Evolutionary conservation across 345 rosid genomes (phyloP).

Genomic region (Erucastrum elatum): DNA sequence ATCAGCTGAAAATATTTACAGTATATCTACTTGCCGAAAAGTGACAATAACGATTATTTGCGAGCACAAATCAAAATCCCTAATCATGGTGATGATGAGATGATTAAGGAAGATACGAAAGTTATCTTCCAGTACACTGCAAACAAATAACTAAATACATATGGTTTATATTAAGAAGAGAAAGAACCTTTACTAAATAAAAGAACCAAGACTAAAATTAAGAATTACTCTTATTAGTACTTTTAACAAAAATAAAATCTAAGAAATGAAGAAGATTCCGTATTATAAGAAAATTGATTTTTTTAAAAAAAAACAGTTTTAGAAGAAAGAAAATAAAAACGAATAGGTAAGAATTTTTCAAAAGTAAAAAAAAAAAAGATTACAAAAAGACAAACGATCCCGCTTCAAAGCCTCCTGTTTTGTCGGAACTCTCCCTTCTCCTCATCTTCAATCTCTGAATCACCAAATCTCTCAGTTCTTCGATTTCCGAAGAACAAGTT

Average conservation of each 20-base stretch:
- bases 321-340: not conserved
- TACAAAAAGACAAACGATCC: constrained; percentile 37
- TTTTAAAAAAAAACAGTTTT: too few relatives aligned
- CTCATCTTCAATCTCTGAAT: constrained; percentile 1
- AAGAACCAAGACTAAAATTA: constrained; percentile 25
- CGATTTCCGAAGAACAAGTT: constrained; percentile 3
- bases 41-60: not conserved
- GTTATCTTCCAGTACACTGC: too few relatives aligned
- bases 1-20: not conserved
- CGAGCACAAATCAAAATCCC: not conserved
- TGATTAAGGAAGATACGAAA: not conserved
- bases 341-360: constrained; percentile 4
- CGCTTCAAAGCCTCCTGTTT: constrained; percentile 54
- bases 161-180: not conserved
- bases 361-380: not conserved
- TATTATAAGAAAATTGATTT: too few relatives aligned
- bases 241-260: not conserved
- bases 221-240: constrained; percentile 31
- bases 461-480: constrained; percentile 34
- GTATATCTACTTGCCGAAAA: not conserved
- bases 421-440: constrained; percentile 20
- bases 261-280: too few relatives aligned
- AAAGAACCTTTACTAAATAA: constrained; percentile 30
- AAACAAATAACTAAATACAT: not conserved
- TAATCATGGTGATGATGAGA: not conserved